Conservation (phyloP, 345 rosid genomes). For the Eucalyptus polybractea region DNA sequence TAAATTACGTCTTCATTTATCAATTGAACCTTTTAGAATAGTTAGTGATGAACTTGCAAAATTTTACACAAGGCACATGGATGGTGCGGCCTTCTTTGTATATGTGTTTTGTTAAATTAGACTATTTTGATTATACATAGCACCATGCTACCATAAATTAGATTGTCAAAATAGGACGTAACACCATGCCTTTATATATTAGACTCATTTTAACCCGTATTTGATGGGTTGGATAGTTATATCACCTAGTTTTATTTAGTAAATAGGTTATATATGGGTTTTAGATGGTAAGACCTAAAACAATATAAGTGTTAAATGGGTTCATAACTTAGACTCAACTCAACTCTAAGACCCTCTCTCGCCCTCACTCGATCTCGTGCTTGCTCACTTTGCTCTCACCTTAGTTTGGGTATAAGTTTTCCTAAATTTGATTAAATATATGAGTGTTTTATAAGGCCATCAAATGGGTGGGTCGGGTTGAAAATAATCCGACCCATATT, state of each 20-base stretch:
- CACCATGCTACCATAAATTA: not conserved
- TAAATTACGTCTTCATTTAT: not conserved
- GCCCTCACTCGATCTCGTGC: rapidly evolving
- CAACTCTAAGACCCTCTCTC: not conserved
- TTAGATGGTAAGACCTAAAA: not conserved
- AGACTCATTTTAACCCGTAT: not conserved
- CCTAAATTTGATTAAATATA: not conserved
- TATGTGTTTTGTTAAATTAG: not conserved
- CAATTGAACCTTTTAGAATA: not conserved
- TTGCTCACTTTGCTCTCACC: no score
- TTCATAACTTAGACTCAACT: not conserved
- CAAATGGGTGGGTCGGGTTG: no score
- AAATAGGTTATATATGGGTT: not conserved
- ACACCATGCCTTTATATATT: not conserved
- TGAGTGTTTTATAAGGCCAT: no score
- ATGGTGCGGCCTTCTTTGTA: not conserved
- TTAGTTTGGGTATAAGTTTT: no score
- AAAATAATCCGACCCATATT: no score
- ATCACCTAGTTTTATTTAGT: not conserved
- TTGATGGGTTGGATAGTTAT: not conserved
- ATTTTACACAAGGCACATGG: not conserved
- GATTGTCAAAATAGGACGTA: not conserved
- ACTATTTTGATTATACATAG: not conserved
- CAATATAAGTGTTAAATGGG: not conserved
- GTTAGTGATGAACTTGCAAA: not conserved